Evolutionary conservation across 352 stramenopile species (phyloP).

Genomic region (Elongisporangium prolatum): DNA sequence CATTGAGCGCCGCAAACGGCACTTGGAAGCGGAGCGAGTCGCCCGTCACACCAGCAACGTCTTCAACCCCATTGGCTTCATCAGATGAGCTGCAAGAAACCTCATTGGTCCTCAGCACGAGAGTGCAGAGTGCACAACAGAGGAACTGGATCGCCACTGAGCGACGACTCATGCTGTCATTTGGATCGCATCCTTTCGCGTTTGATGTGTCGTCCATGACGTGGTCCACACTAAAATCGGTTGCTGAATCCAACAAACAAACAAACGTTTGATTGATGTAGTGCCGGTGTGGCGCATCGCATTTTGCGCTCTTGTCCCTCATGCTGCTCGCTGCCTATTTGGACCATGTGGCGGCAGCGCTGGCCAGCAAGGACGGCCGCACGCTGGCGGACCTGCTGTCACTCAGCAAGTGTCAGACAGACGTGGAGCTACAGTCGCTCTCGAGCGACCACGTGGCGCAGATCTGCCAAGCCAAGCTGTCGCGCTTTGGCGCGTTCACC

Average conservation of each 20-base stretch:
- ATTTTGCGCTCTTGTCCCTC: not conserved
- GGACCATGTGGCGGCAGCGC: conserved; percentile 48
- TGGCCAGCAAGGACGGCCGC: conserved; percentile 41
- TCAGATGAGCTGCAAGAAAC: not conserved
- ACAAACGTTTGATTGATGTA: not conserved
- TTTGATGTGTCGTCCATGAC: not conserved
- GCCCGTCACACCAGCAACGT: not conserved
- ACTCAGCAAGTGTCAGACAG: conserved; percentile 21
- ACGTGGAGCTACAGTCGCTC: conserved; percentile 40
- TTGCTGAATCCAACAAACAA: no score
- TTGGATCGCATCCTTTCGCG: not conserved
- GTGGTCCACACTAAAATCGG: not conserved
- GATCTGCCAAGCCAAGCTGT: conserved; percentile 48
- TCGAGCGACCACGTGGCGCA: conserved; percentile 45
- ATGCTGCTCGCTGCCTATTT: conserved; percentile 66
- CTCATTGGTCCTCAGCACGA: not conserved
- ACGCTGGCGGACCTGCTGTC: conserved; percentile 52
- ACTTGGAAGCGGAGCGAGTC: not conserved
- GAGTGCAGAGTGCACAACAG: not conserved
- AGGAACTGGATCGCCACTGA: not conserved
- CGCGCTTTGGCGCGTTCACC: conserved; percentile 41
- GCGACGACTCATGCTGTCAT: not conserved
- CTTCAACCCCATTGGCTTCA: not conserved
- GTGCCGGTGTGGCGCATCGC: not conserved
- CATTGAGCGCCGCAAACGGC: not conserved